phyloP scores from a whole-genome alignment of 345 rosid genomes.

The Isatis tinctoria region DNA sequence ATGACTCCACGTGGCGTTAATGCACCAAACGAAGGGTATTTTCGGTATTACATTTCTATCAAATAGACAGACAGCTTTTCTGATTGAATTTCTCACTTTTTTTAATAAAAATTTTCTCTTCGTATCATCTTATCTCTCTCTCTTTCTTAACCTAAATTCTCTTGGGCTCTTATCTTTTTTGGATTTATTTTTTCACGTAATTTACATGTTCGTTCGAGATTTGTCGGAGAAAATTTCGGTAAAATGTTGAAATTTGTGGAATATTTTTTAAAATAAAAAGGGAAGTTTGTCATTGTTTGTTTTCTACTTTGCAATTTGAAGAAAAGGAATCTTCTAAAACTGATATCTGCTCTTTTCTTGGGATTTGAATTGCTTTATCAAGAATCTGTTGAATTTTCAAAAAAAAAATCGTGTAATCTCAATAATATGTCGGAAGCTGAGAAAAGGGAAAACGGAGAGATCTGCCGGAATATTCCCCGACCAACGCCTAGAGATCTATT shows the following conservation, averaged over 20 bases:
- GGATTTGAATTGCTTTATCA: constrained; percentile 16
- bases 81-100: not conserved
- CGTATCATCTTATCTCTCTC: not conserved
- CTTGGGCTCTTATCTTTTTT: not conserved
- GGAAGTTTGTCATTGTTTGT: not conserved
- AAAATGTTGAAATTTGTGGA: not conserved
- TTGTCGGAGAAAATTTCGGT: constrained; percentile 17
- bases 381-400: not conserved
- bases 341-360: constrained; percentile 3
- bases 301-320: not conserved
- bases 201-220: not conserved
- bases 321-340: constrained; percentile 25
- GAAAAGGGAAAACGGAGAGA: constrained; percentile 26
- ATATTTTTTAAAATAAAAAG: not conserved
- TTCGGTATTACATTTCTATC: not conserved
- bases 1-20: constrained; percentile 21
- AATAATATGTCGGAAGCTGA: constrained; percentile 33
- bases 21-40: constrained; percentile 9
- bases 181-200: not conserved
- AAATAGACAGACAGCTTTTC: constrained; percentile 2
- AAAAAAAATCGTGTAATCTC: not conserved
- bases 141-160: not conserved
- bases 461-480: constrained; percentile 24
- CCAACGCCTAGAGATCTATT: constrained; percentile 36
- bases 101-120: too few species aligned